Percentiles rank a stretch among this genome's conserved stretches.
Conservation (phyloP, 2,329 filamentous ascomycete genomes). For the Aureobasidium lini region DNA sequence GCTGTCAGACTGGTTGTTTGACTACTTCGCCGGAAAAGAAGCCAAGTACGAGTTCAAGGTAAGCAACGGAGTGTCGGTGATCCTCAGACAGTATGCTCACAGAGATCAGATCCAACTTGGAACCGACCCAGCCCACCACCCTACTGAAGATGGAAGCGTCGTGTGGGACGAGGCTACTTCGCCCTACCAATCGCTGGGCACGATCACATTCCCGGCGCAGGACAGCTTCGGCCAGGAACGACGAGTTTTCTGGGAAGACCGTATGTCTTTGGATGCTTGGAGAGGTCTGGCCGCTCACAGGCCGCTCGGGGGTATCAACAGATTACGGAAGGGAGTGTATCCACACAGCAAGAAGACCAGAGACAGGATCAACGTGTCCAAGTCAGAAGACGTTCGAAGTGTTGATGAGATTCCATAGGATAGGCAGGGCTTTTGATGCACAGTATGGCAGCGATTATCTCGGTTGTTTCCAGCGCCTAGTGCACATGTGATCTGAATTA, state of each 20-base stretch:
- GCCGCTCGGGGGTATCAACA: constrained; percentile 24
- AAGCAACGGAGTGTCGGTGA: not conserved
- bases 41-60: constrained; percentile 26
- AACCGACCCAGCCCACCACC: constrained; percentile 23
- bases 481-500: not conserved
- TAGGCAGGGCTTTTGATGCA: not conserved
- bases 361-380: constrained; percentile 20
- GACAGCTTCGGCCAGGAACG: constrained; percentile 21
- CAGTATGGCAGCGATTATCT: too few species aligned
- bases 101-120: constrained; percentile 25
- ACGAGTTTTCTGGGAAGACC: constrained; percentile 26
- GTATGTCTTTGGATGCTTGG: constrained; percentile 25
- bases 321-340: constrained; percentile 25
- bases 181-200: constrained; percentile 26
- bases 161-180: constrained; percentile 27
- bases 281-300: constrained; percentile 23
- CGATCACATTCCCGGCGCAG: constrained; percentile 23
- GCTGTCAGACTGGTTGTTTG: constrained; percentile 24
- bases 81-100: not conserved
- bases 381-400: constrained; percentile 15
- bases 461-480: not conserved
- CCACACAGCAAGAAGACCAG: constrained; percentile 24
- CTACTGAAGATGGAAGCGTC: constrained; percentile 25
- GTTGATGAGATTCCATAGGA: constrained; percentile 22
- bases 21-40: constrained; percentile 20